phyloP scores from a whole-genome alignment of 352 stramenopile species.

The Pythium chondricola region DNA sequence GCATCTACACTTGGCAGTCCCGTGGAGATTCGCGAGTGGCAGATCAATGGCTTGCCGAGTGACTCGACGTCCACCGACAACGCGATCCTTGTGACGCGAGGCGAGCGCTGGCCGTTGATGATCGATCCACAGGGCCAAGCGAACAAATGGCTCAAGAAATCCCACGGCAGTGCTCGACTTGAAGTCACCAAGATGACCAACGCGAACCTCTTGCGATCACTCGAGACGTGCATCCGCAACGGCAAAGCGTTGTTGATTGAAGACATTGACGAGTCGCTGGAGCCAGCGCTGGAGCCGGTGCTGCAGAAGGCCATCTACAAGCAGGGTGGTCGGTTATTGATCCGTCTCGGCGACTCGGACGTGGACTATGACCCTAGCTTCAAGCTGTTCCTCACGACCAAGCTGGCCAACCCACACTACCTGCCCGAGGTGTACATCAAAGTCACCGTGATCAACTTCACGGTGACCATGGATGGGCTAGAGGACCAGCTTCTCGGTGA shows the following conservation, averaged over 20 bases:
- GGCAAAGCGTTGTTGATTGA: conserved; percentile 90
- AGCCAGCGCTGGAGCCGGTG: conserved; percentile 90
- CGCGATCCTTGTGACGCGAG: conserved; percentile 87
- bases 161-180: conserved; percentile 43
- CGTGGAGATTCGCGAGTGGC: conserved; percentile 91
- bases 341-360: conserved; percentile 89
- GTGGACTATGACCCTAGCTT: conserved; percentile 92
- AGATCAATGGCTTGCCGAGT: conserved; percentile 88
- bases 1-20: conserved; percentile 79
- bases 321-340: conserved; percentile 81
- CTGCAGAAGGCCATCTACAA: conserved; percentile 92
- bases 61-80: conserved; percentile 92
- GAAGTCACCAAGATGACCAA: conserved; percentile 90
- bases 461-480: conserved; percentile 91
- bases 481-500: conserved; percentile 91
- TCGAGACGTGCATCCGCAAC: conserved; percentile 91
- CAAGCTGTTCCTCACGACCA: conserved; percentile 88
- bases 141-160: conserved; percentile 95
- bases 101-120: conserved; percentile 92
- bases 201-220: conserved; percentile 78
- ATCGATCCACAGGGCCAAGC: conserved; percentile 93
- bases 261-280: conserved; percentile 89
- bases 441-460: conserved; percentile 96
- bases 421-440: conserved; percentile 95
- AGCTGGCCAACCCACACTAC: conserved; percentile 93